Conservation (phyloP, 345 rosid species). For the Moringa oleifera region DNA sequence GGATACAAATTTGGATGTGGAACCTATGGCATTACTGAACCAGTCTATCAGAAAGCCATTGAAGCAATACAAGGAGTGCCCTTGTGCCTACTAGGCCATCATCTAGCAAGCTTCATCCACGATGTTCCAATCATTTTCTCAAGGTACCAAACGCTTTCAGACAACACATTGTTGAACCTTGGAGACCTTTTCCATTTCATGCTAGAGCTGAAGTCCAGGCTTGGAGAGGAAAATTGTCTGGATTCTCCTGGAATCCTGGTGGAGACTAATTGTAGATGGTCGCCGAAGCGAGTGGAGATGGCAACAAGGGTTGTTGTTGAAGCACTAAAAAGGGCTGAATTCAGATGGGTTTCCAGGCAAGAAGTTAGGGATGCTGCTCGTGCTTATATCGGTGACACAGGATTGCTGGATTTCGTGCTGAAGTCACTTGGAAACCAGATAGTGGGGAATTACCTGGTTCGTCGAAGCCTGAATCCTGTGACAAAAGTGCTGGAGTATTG, state of each 20-base stretch:
- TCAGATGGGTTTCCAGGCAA: constrained; percentile 83
- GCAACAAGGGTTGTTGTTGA: constrained; percentile 81
- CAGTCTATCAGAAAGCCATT: constrained; percentile 65
- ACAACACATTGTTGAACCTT: constrained; percentile 46
- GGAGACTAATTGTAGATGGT: constrained; percentile 74
- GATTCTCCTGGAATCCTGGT: constrained; percentile 34
- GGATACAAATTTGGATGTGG: constrained; percentile 77
- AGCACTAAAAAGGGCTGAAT: constrained; percentile 51
- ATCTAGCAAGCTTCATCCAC: constrained; percentile 31
- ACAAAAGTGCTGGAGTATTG: constrained; percentile 85
- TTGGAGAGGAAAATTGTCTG: constrained; percentile 45
- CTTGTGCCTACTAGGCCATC: constrained; percentile 45
- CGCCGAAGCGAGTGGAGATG: constrained; percentile 78
- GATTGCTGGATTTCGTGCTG: constrained; percentile 78
- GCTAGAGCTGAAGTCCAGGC: constrained; percentile 50
- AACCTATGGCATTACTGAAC: constrained; percentile 61
- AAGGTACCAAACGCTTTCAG: constrained; percentile 68
- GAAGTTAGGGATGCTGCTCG: constrained; percentile 93
- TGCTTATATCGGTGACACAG: constrained; percentile 85
- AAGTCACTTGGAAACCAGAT: constrained; percentile 89
- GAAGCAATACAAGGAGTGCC: constrained; percentile 65
- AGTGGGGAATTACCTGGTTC: constrained; percentile 81
- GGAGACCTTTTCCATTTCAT: constrained; percentile 71
- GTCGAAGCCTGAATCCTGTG: constrained; percentile 84
- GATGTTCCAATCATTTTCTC: constrained; percentile 55